Evolutionary conservation across 225 moss, liverwort and hornwort genomes (phyloP).

Genomic region (Polytrichum formosum): DNA sequence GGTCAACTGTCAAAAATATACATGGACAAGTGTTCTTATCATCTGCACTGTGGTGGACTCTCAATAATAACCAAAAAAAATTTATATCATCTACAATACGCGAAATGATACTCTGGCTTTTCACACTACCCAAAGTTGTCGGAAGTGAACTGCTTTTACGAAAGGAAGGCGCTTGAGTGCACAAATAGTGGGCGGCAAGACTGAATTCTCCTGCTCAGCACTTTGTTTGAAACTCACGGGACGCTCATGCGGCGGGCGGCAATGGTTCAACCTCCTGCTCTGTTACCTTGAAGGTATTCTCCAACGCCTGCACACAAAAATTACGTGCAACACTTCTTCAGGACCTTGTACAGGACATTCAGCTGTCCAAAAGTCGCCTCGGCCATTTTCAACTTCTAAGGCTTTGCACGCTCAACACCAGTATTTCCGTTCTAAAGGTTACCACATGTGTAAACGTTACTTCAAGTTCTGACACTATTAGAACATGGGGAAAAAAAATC

Average conservation of each 20-base stretch:
- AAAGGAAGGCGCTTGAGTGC: neutral
- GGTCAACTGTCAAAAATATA: neutral
- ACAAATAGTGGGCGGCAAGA: conserved; percentile 26
- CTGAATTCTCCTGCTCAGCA: conserved; percentile 19
- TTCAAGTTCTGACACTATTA: no score
- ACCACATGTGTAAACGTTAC: no score
- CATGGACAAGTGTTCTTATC: neutral
- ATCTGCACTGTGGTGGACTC: neutral
- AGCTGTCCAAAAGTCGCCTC: no score
- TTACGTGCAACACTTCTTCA: neutral
- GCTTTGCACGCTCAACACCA: no score
- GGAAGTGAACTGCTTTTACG: conserved; percentile 6
- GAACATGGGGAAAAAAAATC: no score
- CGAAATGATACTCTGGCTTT: neutral
- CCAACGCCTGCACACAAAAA: conserved; percentile 53
- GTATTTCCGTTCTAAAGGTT: no score
- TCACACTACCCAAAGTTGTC: neutral
- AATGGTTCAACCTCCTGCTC: conserved; percentile 8
- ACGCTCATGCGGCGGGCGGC: conserved; percentile 8
- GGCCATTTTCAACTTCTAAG: no score
- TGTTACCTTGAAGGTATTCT: conserved; percentile 56
- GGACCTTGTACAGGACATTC: neutral
- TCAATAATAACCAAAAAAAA: neutral
- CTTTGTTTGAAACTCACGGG: conserved; percentile 9
- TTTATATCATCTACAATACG: neutral